phyloP scores from a whole-genome alignment of 2,329 filamentous ascomycete genomes.

The Fusarium sororula region DNA sequence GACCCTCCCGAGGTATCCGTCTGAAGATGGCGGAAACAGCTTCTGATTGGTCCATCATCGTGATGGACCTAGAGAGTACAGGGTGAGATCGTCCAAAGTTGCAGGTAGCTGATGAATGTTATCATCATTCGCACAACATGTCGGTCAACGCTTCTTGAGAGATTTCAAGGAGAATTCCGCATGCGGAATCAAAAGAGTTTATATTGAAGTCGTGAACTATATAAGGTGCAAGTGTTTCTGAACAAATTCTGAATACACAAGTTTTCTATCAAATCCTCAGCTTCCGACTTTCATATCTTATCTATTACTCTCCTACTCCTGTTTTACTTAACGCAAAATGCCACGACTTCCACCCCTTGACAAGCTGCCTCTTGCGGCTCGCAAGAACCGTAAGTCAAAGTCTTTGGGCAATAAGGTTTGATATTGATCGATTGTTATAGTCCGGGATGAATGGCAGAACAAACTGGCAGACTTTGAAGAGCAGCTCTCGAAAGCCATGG shows the following conservation, averaged over 20 bases:
- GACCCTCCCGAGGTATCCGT: not conserved
- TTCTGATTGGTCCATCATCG: not conserved
- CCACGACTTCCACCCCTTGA: not conserved
- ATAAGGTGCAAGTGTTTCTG: fast-evolving
- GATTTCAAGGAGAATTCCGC: fast-evolving
- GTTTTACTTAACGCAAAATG: not conserved
- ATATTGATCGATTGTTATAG: fast-evolving
- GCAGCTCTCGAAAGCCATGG: not conserved
- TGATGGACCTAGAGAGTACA: fast-evolving
- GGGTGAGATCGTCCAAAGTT: not conserved
- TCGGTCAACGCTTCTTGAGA: fast-evolving
- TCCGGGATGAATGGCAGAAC: not conserved
- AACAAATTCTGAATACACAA: fast-evolving
- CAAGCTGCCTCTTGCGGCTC: not conserved
- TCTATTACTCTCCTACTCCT: too few species aligned
- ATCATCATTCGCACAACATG: not conserved
- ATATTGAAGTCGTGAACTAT: fast-evolving
- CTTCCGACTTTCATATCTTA: not conserved
- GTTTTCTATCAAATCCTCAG: not conserved
- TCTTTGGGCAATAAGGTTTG: fast-evolving
- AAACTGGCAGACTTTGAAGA: not conserved
- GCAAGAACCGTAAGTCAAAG: not conserved
- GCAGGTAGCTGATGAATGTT: not conserved
- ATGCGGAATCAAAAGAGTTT: not conserved
- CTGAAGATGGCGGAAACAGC: not conserved